phyloP scores from a whole-genome alignment of 805 yeast species.

The Saccharomyces eubayanus region DNA sequence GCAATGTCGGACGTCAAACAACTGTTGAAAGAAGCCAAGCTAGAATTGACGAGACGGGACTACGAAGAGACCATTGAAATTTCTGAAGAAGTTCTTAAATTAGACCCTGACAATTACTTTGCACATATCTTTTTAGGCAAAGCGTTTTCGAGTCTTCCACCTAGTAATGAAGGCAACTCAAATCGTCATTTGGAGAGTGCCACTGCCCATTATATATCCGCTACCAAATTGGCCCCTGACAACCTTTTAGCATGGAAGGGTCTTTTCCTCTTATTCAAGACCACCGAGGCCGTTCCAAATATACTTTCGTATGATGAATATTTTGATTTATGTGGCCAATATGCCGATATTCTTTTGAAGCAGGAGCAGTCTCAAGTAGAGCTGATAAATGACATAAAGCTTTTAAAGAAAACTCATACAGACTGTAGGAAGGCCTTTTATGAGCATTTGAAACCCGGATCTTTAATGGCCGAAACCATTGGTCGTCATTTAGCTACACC shows the following conservation, averaged over 20 bases:
- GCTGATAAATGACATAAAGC: conserved; percentile 39
- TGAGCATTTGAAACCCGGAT: conserved; percentile 46
- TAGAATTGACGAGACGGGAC: conserved; percentile 46
- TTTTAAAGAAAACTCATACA: conserved; percentile 35
- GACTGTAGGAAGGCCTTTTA: conserved; percentile 42
- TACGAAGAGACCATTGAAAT: conserved; percentile 53
- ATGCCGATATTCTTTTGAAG: conserved; percentile 35
- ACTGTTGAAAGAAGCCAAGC: conserved; percentile 41
- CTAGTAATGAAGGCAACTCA: conserved; percentile 33
- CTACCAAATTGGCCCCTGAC: conserved; percentile 42
- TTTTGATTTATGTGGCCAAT: conserved; percentile 40
- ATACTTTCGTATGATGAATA: conserved; percentile 32
- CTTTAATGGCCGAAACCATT: conserved; percentile 44
- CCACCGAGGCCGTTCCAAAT: conserved; percentile 29
- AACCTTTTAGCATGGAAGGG: conserved; percentile 80
- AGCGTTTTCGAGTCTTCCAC: conserved; percentile 42
- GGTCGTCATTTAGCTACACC: conserved; percentile 42
- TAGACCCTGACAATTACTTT: conserved; percentile 50
- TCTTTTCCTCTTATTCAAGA: conserved; percentile 38
- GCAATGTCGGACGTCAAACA: conserved; percentile 30
- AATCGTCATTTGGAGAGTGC: conserved; percentile 9
- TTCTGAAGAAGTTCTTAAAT: conserved; percentile 46
- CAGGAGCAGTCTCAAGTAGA: conserved; percentile 43
- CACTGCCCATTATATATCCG: conserved; percentile 35
- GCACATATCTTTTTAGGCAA: conserved; percentile 71